Conservation (phyloP, 148 eudicot genomes). For the Arbutus unedo region DNA sequence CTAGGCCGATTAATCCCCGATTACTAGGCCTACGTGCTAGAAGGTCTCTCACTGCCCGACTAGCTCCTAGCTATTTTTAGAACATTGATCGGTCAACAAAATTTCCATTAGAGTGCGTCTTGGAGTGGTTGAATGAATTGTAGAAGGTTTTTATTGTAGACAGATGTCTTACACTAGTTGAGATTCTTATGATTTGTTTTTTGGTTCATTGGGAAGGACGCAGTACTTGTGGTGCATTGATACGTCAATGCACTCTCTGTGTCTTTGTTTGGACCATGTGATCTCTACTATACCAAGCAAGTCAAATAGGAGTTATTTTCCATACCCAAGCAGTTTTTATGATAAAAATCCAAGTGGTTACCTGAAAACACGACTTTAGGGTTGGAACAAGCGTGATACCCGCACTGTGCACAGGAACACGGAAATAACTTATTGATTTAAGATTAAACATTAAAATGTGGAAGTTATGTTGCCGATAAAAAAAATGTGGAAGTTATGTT, state of each 20-base stretch:
- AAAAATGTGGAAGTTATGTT: too few species aligned
- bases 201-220: not conserved
- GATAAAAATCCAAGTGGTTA: not conserved
- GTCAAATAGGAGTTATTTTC: not conserved
- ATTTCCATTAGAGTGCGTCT: too few species aligned
- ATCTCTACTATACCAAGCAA: not conserved
- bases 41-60: too few species aligned
- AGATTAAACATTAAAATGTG: too few species aligned
- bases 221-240: not conserved
- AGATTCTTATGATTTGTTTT: not conserved
- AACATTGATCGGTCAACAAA: not conserved
- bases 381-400: not conserved
- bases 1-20: too few species aligned
- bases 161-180: not conserved
- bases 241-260: not conserved
- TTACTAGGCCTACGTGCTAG: too few species aligned
- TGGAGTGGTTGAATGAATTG: not conserved
- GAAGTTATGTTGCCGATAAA: too few species aligned
- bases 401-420: too few species aligned
- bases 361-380: not conserved
- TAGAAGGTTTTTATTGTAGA: not conserved
- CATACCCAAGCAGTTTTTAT: not conserved
- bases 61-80: too few species aligned
- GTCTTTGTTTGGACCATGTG: not conserved
- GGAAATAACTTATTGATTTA: too few species aligned